Conservation (phyloP, 2,329 filamentous ascomycete species). For the Ophioceras dolichostomum region DNA sequence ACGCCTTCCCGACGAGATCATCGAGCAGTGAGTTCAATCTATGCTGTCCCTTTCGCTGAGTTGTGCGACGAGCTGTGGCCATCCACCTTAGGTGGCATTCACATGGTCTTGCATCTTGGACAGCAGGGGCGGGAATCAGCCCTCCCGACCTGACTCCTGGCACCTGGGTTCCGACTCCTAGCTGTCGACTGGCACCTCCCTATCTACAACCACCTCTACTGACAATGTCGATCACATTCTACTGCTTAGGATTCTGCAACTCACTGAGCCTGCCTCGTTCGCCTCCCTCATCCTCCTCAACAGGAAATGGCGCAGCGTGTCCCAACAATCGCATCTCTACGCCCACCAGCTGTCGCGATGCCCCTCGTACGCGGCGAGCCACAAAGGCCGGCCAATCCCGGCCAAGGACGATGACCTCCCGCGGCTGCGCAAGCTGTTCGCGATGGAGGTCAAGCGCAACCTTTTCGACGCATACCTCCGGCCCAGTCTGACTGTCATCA, state of each 20-base stretch:
- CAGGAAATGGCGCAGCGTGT: conserved; percentile 51
- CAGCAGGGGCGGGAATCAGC: no score
- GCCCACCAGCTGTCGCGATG: conserved; percentile 49
- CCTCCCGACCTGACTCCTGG: no score
- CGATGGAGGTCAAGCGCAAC: conserved; percentile 60
- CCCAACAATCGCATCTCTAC: conserved; percentile 52
- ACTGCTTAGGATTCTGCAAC: conserved; percentile 42
- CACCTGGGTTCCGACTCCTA: no score
- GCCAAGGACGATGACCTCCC: conserved; percentile 36
- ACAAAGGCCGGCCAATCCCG: conserved; percentile 20
- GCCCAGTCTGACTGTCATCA: conserved; percentile 59
- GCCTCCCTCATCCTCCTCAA: conserved; percentile 55
- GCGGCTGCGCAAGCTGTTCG: conserved; percentile 52
- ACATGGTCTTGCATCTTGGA: no score
- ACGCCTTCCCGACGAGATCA: conserved; percentile 54
- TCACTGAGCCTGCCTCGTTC: conserved; percentile 49
- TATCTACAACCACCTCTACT: conserved; percentile 1
- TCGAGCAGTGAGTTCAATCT: conserved; percentile 45
- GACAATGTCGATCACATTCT: conserved; percentile 1
- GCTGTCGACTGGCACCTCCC: no score
- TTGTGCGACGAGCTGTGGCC: no score
- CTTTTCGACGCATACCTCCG: conserved; percentile 66
- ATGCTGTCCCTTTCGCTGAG: no score
- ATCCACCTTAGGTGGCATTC: no score
- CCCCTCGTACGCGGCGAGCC: conserved; percentile 42